Evolutionary conservation across 2,329 filamentous ascomycete species (phyloP).

Genomic region (Microdochium trichocladiopsis): DNA sequence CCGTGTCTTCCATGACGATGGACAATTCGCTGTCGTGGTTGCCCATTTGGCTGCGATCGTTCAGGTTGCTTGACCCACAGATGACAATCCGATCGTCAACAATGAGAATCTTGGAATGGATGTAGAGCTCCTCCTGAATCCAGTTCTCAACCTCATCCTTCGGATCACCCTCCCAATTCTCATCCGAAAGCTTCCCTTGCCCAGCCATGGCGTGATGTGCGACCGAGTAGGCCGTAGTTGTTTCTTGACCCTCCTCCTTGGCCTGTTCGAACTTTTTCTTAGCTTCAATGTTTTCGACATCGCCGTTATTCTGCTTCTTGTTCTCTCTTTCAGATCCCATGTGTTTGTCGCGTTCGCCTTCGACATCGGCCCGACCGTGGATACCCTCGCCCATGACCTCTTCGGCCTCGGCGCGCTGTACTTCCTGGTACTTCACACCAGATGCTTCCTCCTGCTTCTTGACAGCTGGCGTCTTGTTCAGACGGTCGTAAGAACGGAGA

Average conservation of each 20-base stretch:
- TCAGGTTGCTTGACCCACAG: slow-evolving; percentile 84
- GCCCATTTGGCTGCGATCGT: slow-evolving; percentile 83
- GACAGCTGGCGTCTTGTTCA: slow-evolving; percentile 74
- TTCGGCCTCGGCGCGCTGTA: slow-evolving; percentile 82
- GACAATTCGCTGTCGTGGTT: slow-evolving; percentile 87
- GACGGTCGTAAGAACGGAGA: slow-evolving; percentile 81
- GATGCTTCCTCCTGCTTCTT: slow-evolving; percentile 72
- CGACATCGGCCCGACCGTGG: slow-evolving; percentile 45
- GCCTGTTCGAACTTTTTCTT: slow-evolving; percentile 47
- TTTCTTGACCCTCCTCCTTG: slow-evolving; percentile 24
- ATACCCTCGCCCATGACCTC: slow-evolving; percentile 76
- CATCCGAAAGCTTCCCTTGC: slow-evolving; percentile 54
- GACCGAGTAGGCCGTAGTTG: slow-evolving; percentile 41
- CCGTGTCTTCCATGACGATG: slow-evolving; percentile 82
- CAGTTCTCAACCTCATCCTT: slow-evolving; percentile 80
- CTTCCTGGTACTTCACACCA: slow-evolving; percentile 76
- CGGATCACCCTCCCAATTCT: slow-evolving; percentile 68
- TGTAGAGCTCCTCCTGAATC: slow-evolving; percentile 93
- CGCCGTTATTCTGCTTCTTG: slow-evolving; percentile 23
- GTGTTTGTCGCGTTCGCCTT: slow-evolving; percentile 39
- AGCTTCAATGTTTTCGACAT: slow-evolving; percentile 32
- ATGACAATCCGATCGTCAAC: slow-evolving; percentile 81
- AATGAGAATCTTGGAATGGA: slow-evolving; percentile 87
- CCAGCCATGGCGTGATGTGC: slow-evolving; percentile 78
- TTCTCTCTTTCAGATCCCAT: slow-evolving; percentile 34